Evolutionary conservation across 1,284 basidiomycete genomes (phyloP), one percentile per base, ranked within the genome.

Genomic region (Cystobasidium slooffiae): DNA sequence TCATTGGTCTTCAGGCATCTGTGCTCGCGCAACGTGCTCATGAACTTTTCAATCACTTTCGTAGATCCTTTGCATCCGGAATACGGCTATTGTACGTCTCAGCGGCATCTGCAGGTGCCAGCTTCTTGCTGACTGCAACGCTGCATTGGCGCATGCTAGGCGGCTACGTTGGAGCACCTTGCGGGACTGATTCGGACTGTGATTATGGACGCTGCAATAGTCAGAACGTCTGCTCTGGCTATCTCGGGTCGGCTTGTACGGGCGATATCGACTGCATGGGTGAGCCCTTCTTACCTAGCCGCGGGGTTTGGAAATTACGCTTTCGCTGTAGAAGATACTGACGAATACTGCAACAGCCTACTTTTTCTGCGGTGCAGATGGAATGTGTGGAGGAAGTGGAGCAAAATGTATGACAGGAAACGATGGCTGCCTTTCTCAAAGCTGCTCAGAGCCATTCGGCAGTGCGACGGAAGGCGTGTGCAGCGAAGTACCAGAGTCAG

Each of bases 201-300:
- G 66, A 68, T 24, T 68, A 44, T 41, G 66, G 66, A 6, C 9
- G 18, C 24, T 70, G 68, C 39, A 49, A 46, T 20, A 49, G 16
- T 43, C 24, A 18, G 41, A 58, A 58, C 43, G 52, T 44, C 62
- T 70, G 68, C 31, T 47, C 56, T 9, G 68, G 68, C 9, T 70
- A 70, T 41, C 47, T 70, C 44, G 68, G 68, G 20, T 9, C 46
- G 5, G 16, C 43, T 18, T 70, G 68, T 41, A n/a, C n/a, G 16
- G 37, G 20, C 12, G 56, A 70, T n/a, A 24, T 63, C 16, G 68
- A 70, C 22, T 70, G 68, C 59, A 62, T 70, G 59, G 68, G 66
- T 68, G 37, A 43, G 66, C 24, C 39, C 9, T 56, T 68, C 9
- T 24, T 12, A 20, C 24, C 22, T 55, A 12, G 12, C 14, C 22